Percentiles rank a stretch among this genome's conserved stretches.
Evolutionary conservation across 306 rosid species (phyloP).

Genomic region (Lathyrus aphaca): DNA sequence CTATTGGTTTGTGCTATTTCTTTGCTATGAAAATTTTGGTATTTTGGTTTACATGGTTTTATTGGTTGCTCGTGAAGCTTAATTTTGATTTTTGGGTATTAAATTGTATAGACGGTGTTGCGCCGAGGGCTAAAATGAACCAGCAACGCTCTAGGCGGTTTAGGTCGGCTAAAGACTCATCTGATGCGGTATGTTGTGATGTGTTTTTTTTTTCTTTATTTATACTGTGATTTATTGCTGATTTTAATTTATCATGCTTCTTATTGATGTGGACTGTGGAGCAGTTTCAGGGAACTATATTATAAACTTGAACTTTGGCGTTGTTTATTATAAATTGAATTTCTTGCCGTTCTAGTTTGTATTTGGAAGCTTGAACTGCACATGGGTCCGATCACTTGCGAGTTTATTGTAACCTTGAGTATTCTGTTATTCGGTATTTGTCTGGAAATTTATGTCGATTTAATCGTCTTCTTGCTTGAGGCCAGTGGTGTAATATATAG

Average conservation of each 20-base stretch:
- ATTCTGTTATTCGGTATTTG: background rate
- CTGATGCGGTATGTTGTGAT: constrained; percentile 73
- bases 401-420: background rate
- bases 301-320: background rate
- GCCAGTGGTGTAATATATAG: background rate
- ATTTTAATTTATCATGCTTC: background rate
- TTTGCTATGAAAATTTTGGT: background rate
- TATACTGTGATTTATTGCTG: background rate
- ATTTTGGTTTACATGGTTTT: background rate
- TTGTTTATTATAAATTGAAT: constrained; percentile 1
- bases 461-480: background rate
- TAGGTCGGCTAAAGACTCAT: constrained; percentile 93
- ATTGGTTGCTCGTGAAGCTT: constrained; percentile 26
- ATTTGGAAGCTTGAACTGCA: constrained; percentile 13
- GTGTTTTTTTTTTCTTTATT: constrained; percentile 40
- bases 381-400: background rate
- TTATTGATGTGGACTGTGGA: background rate
- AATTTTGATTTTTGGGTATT: constrained; percentile 8
- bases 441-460: background rate
- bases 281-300: background rate
- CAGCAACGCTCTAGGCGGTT: constrained; percentile 95
- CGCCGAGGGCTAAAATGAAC: constrained; percentile 99
- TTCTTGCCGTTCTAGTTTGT: background rate
- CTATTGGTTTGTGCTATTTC: constrained; percentile 71
- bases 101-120: constrained; percentile 84